Evolutionary conservation across 2,329 filamentous ascomycete genomes (phyloP), one percentile per base, ranked within the genome.

Genomic region (Beauveria pseudobassiana): DNA sequence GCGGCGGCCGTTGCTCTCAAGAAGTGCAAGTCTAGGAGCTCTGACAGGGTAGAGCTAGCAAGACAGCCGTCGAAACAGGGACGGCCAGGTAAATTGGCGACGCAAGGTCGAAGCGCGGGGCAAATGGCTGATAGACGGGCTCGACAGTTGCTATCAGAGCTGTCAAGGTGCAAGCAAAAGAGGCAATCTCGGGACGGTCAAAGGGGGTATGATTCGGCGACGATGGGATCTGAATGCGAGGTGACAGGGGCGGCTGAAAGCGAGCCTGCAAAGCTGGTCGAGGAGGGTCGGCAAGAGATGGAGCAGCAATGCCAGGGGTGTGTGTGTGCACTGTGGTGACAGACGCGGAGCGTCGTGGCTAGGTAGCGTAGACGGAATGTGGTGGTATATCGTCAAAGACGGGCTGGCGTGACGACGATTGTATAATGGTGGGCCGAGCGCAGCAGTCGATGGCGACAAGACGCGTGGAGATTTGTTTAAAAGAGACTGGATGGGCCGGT

Each of bases 241-340:
- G 50, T 61, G 59, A 42, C 56, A 59, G 56, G 49, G 59, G 50
- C 59, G 50, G 50, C 59, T 61, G 59, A 42, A 54, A 46, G 46
- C 22, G 50, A 61, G 59, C 59, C 51, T 61, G 59, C 20, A 26
- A 40, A 61, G 59, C 59, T 61, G 59, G 57, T 26, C 8, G 40
- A 46, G 58, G 50, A 54, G 50, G 42, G 59, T 61, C 59, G 59
- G 59, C 50, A 48, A 61, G 59, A 30, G 56, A 61, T 54, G 58
- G 42, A 48, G 50, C 49, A 51, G 46, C 49, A 53, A 50, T 53
- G 40, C 26, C 50, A 49, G 59, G 45, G 43, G 49, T 45, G 34
- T 50, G 50, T 12, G 26, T 43, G 26, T 38, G 34, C 34, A 16
- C 42, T 60, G 46, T n/a, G 38, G 42, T 52, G 57, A 38, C 14